Conservation (phyloP, 352 stramenopile genomes). For the Stramenopiles sp. region DNA sequence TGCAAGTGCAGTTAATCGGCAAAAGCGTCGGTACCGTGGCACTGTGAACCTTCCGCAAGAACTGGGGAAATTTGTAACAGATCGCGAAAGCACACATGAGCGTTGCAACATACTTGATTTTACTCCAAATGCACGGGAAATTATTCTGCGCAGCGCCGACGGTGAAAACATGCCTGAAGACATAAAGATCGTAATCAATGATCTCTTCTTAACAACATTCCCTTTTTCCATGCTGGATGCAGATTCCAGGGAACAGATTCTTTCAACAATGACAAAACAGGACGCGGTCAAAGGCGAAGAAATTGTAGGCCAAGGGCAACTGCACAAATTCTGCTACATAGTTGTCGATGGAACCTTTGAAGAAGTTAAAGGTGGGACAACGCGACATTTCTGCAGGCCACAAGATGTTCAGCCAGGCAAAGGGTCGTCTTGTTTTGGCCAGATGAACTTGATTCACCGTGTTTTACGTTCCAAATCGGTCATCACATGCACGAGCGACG, state of each 20-base stretch:
- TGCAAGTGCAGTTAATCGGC: conserved; percentile 3
- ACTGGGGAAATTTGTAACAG: background rate
- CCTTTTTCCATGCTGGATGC: conserved; percentile 1
- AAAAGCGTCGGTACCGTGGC: background rate
- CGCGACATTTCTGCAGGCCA: too few relatives aligned
- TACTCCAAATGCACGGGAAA: background rate
- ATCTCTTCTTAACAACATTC: background rate
- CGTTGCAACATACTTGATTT: background rate
- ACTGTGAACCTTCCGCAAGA: background rate
- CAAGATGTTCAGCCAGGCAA: too few relatives aligned
- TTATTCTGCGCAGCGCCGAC: background rate
- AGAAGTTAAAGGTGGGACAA: background rate
- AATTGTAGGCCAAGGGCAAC: background rate
- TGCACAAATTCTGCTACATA: background rate
- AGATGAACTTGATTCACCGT: background rate
- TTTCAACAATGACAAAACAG: background rate
- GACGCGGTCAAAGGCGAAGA: background rate
- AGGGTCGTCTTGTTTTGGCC: background rate
- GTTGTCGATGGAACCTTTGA: background rate
- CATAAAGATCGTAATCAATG: background rate
- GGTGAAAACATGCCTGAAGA: background rate
- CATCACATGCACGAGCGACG: background rate
- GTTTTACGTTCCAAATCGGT: background rate
- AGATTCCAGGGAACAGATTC: background rate
- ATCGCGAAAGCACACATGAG: background rate